phyloP scores from a whole-genome alignment of 78 protist genomes.

The Dictyostelium capitatum region DNA sequence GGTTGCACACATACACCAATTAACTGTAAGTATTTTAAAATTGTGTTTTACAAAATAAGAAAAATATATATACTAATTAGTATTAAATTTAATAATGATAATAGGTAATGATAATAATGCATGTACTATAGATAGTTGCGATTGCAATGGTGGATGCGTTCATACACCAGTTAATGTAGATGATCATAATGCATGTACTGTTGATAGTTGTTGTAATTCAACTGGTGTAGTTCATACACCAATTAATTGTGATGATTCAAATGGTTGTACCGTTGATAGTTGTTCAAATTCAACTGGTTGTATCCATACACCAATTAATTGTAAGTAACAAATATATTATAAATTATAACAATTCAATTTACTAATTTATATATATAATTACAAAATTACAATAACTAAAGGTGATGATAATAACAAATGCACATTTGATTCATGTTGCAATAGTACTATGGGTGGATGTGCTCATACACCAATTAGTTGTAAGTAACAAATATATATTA shows the following conservation, averaged over 20 bases:
- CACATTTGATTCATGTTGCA: conserved; percentile 6
- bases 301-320: no score
- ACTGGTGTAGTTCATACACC: neutral
- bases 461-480: no score
- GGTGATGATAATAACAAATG: conserved; percentile 62
- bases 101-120: neutral
- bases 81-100: neutral
- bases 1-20: neutral
- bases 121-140: conserved; percentile 45
- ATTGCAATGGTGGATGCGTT: conserved; percentile 29
- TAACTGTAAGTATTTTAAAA: neutral
- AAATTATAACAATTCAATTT: no score
- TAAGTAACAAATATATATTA: no score
- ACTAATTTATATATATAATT: no score
- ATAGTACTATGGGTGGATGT: no score
- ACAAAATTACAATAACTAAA: no score
- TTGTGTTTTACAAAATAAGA: neutral
- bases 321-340: no score
- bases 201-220: neutral
- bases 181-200: conserved; percentile 21
- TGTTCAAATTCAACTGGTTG: no score
- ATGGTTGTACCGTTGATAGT: neutral
- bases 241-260: conserved; percentile 44
- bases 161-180: neutral
- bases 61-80: neutral